Conservation (phyloP, 768 basidiomycete species). For the Botryobasidium botryosum region DNA sequence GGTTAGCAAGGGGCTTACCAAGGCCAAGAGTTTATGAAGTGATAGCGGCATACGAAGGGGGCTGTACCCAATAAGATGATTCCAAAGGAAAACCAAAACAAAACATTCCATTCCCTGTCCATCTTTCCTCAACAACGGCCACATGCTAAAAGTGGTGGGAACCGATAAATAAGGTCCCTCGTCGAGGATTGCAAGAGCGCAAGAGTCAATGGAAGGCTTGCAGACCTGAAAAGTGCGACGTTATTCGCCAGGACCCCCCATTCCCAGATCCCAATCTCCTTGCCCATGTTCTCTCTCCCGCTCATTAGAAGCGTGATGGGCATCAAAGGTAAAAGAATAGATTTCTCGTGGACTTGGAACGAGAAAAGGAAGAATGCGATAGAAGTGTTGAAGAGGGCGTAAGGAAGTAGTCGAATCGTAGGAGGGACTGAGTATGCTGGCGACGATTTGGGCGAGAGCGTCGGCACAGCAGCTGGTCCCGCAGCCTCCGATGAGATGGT, state of each 20-base stretch:
- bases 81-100: conserved; percentile 58
- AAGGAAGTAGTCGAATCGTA: conserved; percentile 54
- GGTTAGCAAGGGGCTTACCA: conserved; percentile 11
- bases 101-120: conserved; percentile 61
- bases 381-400: conserved; percentile 61
- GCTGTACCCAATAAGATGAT: conserved; percentile 61
- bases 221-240: conserved; percentile 71
- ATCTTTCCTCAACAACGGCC: conserved; percentile 71
- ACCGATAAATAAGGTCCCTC: too few relatives aligned
- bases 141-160: conserved; percentile 45
- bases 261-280: conserved; percentile 32
- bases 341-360: conserved; percentile 94
- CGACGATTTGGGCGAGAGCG: conserved; percentile 4
- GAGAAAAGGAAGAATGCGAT: conserved; percentile 94
- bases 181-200: too few relatives aligned
- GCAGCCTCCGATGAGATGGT: not conserved
- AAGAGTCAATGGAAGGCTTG: not conserved
- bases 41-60: conserved; percentile 31
- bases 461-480: not conserved
- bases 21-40: conserved; percentile 24
- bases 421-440: conserved; percentile 19
- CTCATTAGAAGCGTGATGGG: conserved; percentile 66
- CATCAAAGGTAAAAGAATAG: conserved; percentile 68
- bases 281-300: conserved; percentile 10
- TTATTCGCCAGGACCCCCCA: conserved; percentile 67